Evolutionary conservation across 1,284 basidiomycete genomes (phyloP).

Genomic region (Trametes versicolor): DNA sequence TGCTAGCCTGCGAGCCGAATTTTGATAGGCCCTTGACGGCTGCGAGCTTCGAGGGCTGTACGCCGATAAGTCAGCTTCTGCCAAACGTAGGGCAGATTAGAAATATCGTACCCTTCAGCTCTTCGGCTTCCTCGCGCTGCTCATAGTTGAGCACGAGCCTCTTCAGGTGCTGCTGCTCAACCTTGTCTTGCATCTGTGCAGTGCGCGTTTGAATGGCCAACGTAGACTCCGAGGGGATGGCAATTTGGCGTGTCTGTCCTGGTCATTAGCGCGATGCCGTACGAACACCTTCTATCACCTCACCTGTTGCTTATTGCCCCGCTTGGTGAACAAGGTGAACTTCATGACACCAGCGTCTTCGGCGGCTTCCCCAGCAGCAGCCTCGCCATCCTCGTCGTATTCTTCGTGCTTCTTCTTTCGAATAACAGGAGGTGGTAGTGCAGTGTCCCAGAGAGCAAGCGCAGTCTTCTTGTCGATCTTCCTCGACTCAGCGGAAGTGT

Average conservation of each 20-base stretch:
- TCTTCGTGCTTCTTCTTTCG: conserved; percentile 70
- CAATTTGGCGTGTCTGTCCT: conserved; percentile 80
- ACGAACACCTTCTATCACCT: conserved; percentile 25
- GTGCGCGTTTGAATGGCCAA: conserved; percentile 90
- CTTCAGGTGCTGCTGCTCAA: conserved; percentile 96
- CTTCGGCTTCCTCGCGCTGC: conserved; percentile 85
- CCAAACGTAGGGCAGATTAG: not conserved
- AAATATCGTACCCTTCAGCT: conserved; percentile 66
- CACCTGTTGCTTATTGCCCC: conserved; percentile 93
- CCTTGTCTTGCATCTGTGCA: conserved; percentile 91
- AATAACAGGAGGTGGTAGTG: conserved; percentile 73
- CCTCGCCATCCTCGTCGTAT: conserved; percentile 59
- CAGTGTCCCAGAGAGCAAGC: conserved; percentile 85
- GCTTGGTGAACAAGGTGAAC: conserved; percentile 94
- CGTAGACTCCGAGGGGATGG: conserved; percentile 87
- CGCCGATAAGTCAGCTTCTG: conserved; percentile 18
- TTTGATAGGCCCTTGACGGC: conserved; percentile 71
- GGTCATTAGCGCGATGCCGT: not conserved
- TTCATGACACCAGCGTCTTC: conserved; percentile 74
- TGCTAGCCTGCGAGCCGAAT: conserved; percentile 72
- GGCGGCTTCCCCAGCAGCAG: conserved; percentile 19
- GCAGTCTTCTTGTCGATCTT: conserved; percentile 88
- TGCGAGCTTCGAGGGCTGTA: conserved; percentile 73
- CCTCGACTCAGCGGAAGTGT: conserved; percentile 83
- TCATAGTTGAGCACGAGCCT: conserved; percentile 90